Base-by-base conservation (phyloP, 2,329 filamentous ascomycete species). In the Phialophora chinensis region DNA sequence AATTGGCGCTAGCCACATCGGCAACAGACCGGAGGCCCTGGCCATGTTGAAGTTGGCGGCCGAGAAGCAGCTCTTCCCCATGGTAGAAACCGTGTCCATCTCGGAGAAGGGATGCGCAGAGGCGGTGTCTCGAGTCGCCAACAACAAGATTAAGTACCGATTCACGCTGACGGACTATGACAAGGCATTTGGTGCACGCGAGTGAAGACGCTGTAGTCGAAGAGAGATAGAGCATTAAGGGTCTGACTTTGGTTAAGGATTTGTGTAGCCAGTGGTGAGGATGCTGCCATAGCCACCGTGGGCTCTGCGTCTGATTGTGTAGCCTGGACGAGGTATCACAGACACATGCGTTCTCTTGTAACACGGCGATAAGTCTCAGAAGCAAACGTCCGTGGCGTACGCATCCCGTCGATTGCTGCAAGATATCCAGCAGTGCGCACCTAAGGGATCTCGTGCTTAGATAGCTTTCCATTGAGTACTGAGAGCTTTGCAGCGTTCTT, bases 41-140 rank as follows among this genome's bases (percentile, higher is more conserved):
- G 85, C 85, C 70, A 92, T 93, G 90, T 77, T 92, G 75, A 80
- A 90, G 78, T 79, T 92, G 66, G 89, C 89, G 11, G 89, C 86
- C 4, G 86, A 91, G 71, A 90, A 90, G 82, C 85, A 85, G 3
- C 82, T 92, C 72, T 84, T 87, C 78, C 86, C 88, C 10, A 91
- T 89, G 88, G 84, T 89, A 25, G 81, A 88, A 76, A 85, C 89
- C 74, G 86, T 96, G 55, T 86, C 90, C 59, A 91, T 97, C 75
- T 88, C 85, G 69, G 89, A 87, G 74, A 83, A 87, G 71, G 89
- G 87, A 0, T 88, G 90, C 74, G 88, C 88, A 77, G 84, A 92
- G 79, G 90, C 87, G 0, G 85, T 92, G 20, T 84, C 88, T 76
- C 84, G 88, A 70, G 85, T 93, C 59, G 87, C 90, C 74, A 87